phyloP scores from a whole-genome alignment of 2,329 filamentous ascomycete genomes.

The Pseudopithomyces maydicus region DNA sequence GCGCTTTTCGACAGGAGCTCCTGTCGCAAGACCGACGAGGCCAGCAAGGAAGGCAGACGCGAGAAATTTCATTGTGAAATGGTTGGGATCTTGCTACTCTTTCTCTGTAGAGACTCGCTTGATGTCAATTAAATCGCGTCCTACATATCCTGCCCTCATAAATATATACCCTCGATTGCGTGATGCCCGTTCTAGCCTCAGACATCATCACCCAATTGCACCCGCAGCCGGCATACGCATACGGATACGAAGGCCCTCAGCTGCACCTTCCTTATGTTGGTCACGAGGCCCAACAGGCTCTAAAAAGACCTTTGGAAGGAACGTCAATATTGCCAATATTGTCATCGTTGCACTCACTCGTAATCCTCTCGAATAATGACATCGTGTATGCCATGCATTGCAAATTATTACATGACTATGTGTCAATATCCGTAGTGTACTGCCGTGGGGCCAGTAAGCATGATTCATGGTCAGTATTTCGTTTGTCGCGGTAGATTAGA shows the following conservation, averaged over 20 bases:
- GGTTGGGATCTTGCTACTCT: neutral
- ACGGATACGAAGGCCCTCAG: slow-evolving; percentile 1
- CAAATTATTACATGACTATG: neutral
- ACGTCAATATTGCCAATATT: neutral
- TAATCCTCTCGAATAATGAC: neutral
- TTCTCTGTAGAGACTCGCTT: neutral
- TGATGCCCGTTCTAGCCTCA: no score
- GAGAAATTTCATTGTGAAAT: neutral
- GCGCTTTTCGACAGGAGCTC: neutral
- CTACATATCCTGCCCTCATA: neutral
- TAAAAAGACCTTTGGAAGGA: neutral
- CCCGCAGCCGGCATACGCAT: neutral
- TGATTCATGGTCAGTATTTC: no score
- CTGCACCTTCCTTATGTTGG: neutral
- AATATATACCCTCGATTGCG: neutral
- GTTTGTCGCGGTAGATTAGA: no score
- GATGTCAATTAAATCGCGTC: no score
- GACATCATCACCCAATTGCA: neutral
- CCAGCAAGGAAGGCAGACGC: neutral
- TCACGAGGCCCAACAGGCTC: neutral
- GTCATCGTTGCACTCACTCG: neutral
- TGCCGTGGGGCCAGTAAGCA: no score
- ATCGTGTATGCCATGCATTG: neutral
- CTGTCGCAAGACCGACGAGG: neutral
- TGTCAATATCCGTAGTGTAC: neutral